Evolutionary conservation across 2,329 filamentous ascomycete species (phyloP).

Genomic region (Podosphaera aphanis): DNA sequence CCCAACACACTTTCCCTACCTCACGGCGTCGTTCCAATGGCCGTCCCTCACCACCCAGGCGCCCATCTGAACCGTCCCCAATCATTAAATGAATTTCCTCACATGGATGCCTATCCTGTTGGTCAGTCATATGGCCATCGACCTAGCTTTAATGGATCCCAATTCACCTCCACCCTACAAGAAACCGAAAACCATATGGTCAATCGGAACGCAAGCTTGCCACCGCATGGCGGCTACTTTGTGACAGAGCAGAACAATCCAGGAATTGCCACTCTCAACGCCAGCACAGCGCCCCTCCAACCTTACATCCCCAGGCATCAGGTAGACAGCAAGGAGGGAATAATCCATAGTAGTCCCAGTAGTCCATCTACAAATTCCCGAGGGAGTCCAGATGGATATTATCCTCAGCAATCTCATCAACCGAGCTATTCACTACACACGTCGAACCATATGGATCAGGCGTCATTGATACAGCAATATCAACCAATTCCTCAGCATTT

Average conservation of each 20-base stretch:
- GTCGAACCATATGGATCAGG: constrained; percentile 24
- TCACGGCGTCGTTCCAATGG: constrained; percentile 14
- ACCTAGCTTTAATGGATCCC: constrained; percentile 22
- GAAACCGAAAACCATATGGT: constrained; percentile 22
- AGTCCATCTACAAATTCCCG: constrained; percentile 32
- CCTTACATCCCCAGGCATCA: constrained; percentile 23
- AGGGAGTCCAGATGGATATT: constrained; percentile 31
- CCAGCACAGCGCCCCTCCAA: constrained; percentile 24
- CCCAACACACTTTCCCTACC: constrained; percentile 21
- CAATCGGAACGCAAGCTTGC: constrained; percentile 14
- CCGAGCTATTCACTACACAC: constrained; percentile 25
- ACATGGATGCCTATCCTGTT: constrained; percentile 15
- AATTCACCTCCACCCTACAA: constrained; percentile 20
- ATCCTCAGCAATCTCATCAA: constrained; percentile 29
- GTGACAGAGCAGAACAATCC: constrained; percentile 38
- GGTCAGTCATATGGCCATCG: constrained; percentile 22
- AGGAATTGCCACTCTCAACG: constrained; percentile 36
- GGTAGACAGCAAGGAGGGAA: constrained; percentile 19
- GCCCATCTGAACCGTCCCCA: constrained; percentile 19
- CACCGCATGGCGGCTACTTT: constrained; percentile 20
- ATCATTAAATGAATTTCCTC: constrained; percentile 29
- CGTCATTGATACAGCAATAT: constrained; percentile 19
- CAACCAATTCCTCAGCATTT: constrained; percentile 11
- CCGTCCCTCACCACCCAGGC: constrained; percentile 17
- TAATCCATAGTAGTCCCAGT: constrained; percentile 34